phyloP scores from a whole-genome alignment of 257 asterid species.

The Nicotiana obtusifolia region DNA sequence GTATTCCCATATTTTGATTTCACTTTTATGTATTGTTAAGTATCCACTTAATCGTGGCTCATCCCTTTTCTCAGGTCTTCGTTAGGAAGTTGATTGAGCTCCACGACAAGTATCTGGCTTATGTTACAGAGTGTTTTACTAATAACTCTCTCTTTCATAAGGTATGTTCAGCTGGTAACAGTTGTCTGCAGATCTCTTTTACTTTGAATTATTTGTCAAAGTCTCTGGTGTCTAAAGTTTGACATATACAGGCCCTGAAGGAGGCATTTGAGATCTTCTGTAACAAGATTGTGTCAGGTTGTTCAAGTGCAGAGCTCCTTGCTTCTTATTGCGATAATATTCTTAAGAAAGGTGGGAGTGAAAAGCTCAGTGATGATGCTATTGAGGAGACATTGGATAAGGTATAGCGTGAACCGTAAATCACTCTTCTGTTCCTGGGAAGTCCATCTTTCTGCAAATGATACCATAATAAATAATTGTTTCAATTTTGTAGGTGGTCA shows the following conservation, averaged over 20 bases:
- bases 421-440: neutral
- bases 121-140: constrained; percentile 15
- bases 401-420: constrained; percentile 23
- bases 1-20: neutral
- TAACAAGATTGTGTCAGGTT: constrained; percentile 65
- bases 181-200: neutral
- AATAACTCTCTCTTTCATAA: constrained; percentile 25
- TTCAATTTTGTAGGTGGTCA: constrained; percentile 30
- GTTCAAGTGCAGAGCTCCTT: constrained; percentile 61
- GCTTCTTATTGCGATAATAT: constrained; percentile 70
- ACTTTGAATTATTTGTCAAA: neutral
- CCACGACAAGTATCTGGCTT: constrained; percentile 24
- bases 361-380: constrained; percentile 65
- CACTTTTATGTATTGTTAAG: neutral
- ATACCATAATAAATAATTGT: neutral
- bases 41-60: neutral
- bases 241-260: constrained; percentile 46
- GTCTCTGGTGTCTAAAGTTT: neutral
- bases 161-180: constrained; percentile 7
- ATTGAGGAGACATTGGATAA: constrained; percentile 63
- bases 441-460: neutral
- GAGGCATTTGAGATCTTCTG: constrained; percentile 66
- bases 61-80: constrained; percentile 17
- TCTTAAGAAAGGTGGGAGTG: constrained; percentile 62
- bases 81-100: constrained; percentile 27